These are phyloP conservation scores for Mimosa pudica DNA, from an alignment of 306 rosid genomes.

Conservation along the genomic window DNA sequence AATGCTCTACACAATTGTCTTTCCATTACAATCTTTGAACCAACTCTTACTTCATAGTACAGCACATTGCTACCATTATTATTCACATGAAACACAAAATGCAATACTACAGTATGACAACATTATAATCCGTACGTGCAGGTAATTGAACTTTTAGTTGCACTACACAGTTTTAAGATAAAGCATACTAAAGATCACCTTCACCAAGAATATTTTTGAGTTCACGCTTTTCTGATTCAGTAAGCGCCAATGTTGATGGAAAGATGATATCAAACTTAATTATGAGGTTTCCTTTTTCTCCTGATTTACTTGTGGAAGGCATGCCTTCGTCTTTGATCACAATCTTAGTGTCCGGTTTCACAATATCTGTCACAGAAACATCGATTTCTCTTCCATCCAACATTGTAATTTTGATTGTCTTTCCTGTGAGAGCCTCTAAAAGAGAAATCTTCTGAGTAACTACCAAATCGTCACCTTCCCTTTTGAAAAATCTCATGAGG, in stretches of 20 bases:
- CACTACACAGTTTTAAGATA: no score
- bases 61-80: not conserved
- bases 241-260: slow-evolving; percentile 58
- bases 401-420: slow-evolving; percentile 51
- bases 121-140: not conserved
- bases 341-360: slow-evolving; percentile 59
- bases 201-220: slow-evolving; percentile 57
- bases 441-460: slow-evolving; percentile 48
- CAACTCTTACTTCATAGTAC: no score
- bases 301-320: slow-evolving; percentile 71
- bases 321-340: slow-evolving; percentile 70
- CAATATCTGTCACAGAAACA: slow-evolving; percentile 51
- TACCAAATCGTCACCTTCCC: slow-evolving; percentile 68
- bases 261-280: slow-evolving; percentile 65
- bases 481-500: slow-evolving; percentile 66
- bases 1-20: no score
- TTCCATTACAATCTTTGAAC: no score
- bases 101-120: no score
- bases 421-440: slow-evolving; percentile 70
- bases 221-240: slow-evolving; percentile 56
- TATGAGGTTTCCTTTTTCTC: slow-evolving; percentile 65
- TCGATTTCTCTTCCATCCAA: slow-evolving; percentile 66
- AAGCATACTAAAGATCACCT: slow-evolving; percentile 16
- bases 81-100: not conserved
- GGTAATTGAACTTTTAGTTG: not conserved